Conservation (phyloP, 148 eudicot genomes). For the Cornus suecica region DNA sequence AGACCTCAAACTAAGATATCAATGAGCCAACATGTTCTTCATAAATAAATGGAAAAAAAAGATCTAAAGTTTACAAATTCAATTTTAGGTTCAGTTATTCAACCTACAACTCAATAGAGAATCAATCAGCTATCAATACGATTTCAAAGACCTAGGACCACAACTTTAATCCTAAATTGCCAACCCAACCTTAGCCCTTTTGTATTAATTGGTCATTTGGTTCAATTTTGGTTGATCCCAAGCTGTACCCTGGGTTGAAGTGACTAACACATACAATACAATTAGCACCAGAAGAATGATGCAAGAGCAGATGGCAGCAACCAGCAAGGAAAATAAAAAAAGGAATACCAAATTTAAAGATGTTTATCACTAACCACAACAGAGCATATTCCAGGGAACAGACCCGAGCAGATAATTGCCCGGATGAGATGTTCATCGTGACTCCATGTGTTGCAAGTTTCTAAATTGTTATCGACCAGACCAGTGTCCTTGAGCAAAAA, state of each 20-base stretch:
- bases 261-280: neutral
- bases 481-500: slow-evolving; percentile 70
- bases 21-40: neutral
- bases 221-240: neutral
- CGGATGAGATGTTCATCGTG: slow-evolving; percentile 79
- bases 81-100: no score
- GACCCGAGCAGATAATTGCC: slow-evolving; percentile 77
- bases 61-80: neutral
- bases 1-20: neutral
- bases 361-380: slow-evolving; percentile 67
- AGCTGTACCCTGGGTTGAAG: neutral
- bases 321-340: neutral
- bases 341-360: neutral
- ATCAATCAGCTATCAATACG: neutral
- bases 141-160: neutral
- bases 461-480: slow-evolving; percentile 56
- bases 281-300: neutral
- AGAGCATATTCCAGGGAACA: slow-evolving; percentile 88
- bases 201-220: no score
- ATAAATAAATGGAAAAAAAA: no score
- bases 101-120: no score
- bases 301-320: neutral
- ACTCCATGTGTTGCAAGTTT: slow-evolving; percentile 71
- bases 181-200: no score
- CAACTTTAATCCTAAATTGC: neutral